A percentile compares a stretch with the other conserved stretches of the same genome.
Evolutionary conservation across 2,329 filamentous ascomycete genomes (phyloP).

Genomic region (Aureobasidium musti): DNA sequence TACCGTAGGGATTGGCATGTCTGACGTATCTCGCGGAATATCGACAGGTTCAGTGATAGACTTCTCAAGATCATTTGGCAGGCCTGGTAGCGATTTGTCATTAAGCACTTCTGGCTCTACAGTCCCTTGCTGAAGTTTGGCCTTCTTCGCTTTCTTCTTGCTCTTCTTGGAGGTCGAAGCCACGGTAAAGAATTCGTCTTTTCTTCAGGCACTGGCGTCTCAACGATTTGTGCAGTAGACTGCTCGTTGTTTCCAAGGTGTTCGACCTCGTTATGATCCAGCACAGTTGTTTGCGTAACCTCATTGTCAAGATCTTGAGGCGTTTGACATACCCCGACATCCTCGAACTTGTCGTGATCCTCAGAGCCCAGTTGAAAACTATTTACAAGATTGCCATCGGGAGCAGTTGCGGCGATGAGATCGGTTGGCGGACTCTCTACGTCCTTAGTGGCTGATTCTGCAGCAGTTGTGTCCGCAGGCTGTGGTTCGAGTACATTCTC

Average conservation of each 20-base stretch:
- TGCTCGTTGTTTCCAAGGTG: background rate
- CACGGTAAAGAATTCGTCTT: background rate
- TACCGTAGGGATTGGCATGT: background rate
- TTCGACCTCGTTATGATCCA: background rate
- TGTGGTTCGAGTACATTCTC: background rate
- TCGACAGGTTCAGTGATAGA: background rate
- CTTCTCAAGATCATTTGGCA: background rate
- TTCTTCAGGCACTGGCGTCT: background rate
- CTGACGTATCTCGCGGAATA: background rate
- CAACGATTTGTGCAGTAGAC: background rate
- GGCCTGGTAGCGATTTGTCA: background rate
- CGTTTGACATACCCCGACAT: background rate
- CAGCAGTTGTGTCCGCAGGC: background rate
- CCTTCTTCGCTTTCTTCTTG: conserved; percentile 26
- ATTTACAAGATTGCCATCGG: no score
- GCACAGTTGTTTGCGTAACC: background rate
- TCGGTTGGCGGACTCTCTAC: background rate
- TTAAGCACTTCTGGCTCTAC: background rate
- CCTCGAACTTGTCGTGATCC: background rate
- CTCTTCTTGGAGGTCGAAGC: conserved; percentile 32
- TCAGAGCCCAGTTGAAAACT: background rate
- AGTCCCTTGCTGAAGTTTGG: background rate
- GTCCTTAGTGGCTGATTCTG: background rate
- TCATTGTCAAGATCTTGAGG: background rate
- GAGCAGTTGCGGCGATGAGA: background rate